Evolutionary conservation across 2,329 filamentous ascomycete species (phyloP), one percentile per base, ranked within the genome.

Genomic region (Diaporthe australafricana): DNA sequence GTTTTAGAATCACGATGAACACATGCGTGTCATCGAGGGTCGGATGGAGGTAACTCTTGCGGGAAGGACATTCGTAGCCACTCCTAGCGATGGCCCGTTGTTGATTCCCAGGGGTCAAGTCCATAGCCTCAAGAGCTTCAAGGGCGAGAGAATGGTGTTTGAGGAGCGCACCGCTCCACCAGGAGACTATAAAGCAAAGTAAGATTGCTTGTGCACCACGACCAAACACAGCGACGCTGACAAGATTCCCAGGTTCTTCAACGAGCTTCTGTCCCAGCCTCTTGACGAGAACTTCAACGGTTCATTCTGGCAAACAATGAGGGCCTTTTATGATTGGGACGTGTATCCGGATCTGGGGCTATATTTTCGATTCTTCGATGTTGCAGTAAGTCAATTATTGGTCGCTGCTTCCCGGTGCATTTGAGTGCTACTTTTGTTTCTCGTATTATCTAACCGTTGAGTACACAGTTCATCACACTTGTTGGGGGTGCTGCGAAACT

Each of bases 301-400:
- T 4, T 11, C 53, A 14, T 70, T 70, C 45, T 42, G 30, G 45
- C 32, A 70, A 12, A 14, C 55, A 27, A 70, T 70, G 55, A 47
- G 67, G 55, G 42, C 45, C 11, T 70, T 70, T 25, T 52, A 60
- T 40, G 67, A 70, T 42, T 55, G 55, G n/a, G 67, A 70, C 22
- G 32, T 8, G 45, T 70, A 70, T 27, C 56, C 68, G 14, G 47
- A 25, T 35, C 11, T 70, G 35, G 68, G 68, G 9, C 45, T 70
- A n/a, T 22, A 57, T 17, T 63, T 57, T 38, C 50, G 22, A 27
- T 48, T 57, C 25, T 55, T 70, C 12, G 68, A 70, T 55, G 55
- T 70, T 25, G 68, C 47, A 22, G 68, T 70, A 40, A 53, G 68
- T 70, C 5, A 30, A 12, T 50, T 50, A 2, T 50, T 52, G 48